phyloP scores from a whole-genome alignment of 1,139 yeast genomes.

The Pichia sp. region DNA sequence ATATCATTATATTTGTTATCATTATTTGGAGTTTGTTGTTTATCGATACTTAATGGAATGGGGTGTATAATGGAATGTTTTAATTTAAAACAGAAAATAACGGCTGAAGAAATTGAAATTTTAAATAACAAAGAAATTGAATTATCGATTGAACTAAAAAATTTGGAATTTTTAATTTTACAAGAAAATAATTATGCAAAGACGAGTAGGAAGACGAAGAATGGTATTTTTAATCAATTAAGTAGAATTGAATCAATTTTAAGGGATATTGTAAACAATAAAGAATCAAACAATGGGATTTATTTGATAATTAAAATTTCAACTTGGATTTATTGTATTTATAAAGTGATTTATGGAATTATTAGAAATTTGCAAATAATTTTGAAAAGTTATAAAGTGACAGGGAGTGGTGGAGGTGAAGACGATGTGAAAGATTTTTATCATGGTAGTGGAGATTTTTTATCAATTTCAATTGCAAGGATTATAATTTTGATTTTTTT shows the following conservation, averaged over 20 bases:
- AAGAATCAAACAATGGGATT: constrained; percentile 1
- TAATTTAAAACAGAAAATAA: constrained; percentile 15
- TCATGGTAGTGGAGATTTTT: constrained; percentile 42
- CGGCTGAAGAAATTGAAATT: constrained; percentile 15
- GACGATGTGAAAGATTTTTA: constrained; percentile 19
- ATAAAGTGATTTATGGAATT: constrained; percentile 42
- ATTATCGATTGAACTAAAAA: constrained; percentile 18
- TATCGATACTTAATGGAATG: constrained; percentile 46
- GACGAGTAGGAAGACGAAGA: background rate
- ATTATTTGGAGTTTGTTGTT: constrained; percentile 43
- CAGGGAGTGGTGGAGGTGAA: constrained; percentile 13
- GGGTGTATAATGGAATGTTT: constrained; percentile 44
- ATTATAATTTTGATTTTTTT: constrained; percentile 23
- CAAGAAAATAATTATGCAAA: background rate
- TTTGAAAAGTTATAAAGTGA: background rate
- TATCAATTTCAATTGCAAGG: constrained; percentile 61
- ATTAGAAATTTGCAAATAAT: constrained; percentile 3
- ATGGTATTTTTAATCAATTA: constrained; percentile 2
- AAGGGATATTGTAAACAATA: constrained; percentile 3
- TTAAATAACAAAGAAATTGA: constrained; percentile 9
- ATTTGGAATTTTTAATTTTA: background rate
- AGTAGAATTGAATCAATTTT: constrained; percentile 9
- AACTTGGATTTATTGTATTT: constrained; percentile 62
- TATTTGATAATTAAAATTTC: constrained; percentile 1
- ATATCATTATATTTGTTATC: constrained; percentile 38